Base-by-base conservation (phyloP, 2,329 filamentous ascomycete genomes). In the Microcyclospora tardicrescens region DNA sequence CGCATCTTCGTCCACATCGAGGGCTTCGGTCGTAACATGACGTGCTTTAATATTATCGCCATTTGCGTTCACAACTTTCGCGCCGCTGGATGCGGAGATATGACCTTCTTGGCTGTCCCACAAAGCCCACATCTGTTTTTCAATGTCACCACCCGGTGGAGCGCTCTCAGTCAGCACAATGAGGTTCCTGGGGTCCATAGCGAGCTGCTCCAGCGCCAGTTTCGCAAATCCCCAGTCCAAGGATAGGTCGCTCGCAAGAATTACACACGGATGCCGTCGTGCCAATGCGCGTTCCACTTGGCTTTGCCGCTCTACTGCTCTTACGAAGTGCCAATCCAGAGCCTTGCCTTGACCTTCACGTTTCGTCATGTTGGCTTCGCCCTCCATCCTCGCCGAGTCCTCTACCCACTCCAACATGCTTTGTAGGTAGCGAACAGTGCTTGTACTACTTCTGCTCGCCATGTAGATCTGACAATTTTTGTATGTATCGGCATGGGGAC, bases 381-480 rank as follows among this genome's bases (percentile, higher is more conserved):
- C 63, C 46, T 96, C 89, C 39, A 86, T 79, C 32, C 93, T 81
- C 42, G 98, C 93, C 41, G 79, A 81, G 54, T 95, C 87, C 56
- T 96, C 87, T 87, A 98, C 96, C 91, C 91, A 98, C 57, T 98
- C 91, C 27, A 98, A 68, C 84, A 98, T 93, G 59, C 89, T 95
- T 48, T 87, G 75, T 16, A 89, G 84, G 49, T 95, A 84, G 37
- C 85, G 75, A 71, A 96, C 83, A 0, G 87, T 93, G 45, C 85
- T 87, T 41, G 84, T 80, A 46, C 84, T 82, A 44, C 85, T 93
- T 42, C 79, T 80, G 30, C 86, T 87, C 1, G 87, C 89, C 33
- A 98, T 68, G 56, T 86, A 95, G 1, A 95, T 67, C 36, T 66
- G 68, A 9, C 71, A 65, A 24, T 62, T 62, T 46, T 66, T 69